Percentiles rank a stretch among this genome's conserved stretches.
Evolutionary conservation across 202 grass and related monocot genomes (phyloP).

Genomic region (Alloteropsis angusta): DNA sequence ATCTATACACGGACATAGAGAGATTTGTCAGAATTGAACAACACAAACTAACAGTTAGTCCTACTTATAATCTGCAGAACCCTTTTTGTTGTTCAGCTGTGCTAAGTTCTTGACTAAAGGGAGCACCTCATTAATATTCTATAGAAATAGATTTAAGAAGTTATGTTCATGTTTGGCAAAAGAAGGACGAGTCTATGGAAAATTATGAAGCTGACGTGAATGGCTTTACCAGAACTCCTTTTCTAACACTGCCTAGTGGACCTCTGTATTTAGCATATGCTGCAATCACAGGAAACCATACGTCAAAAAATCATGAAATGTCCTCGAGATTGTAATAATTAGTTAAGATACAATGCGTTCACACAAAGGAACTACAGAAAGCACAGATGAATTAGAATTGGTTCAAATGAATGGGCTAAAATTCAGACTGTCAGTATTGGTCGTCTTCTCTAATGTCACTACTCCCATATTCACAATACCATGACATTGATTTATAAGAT

Average conservation of each 20-base stretch:
- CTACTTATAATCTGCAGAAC: background rate
- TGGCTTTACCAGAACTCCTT: constrained; percentile 83
- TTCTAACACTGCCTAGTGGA: constrained; percentile 80
- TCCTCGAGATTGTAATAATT: background rate
- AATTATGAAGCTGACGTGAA: constrained; percentile 16
- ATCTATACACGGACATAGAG: constrained; percentile 47
- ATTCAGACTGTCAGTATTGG: background rate
- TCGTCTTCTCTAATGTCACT: background rate
- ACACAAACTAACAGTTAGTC: background rate
- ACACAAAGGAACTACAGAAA: background rate
- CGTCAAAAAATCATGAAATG: background rate
- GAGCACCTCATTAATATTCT: background rate
- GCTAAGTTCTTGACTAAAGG: background rate
- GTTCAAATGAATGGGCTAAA: background rate
- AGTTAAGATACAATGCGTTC: background rate
- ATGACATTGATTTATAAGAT: constrained; percentile 1
- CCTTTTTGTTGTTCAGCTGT: background rate
- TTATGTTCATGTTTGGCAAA: background rate
- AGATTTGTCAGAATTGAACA: constrained; percentile 14
- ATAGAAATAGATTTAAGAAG: background rate
- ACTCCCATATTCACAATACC: background rate
- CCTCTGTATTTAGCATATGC: constrained; percentile 96
- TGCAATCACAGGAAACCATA: constrained; percentile 41
- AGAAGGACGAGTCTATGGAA: background rate
- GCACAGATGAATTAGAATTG: background rate